A percentile compares a stretch with the other conserved stretches of the same genome.
Conservation (phyloP, 176 grass and related monocot species). For the Saccharum officinarum region DNA sequence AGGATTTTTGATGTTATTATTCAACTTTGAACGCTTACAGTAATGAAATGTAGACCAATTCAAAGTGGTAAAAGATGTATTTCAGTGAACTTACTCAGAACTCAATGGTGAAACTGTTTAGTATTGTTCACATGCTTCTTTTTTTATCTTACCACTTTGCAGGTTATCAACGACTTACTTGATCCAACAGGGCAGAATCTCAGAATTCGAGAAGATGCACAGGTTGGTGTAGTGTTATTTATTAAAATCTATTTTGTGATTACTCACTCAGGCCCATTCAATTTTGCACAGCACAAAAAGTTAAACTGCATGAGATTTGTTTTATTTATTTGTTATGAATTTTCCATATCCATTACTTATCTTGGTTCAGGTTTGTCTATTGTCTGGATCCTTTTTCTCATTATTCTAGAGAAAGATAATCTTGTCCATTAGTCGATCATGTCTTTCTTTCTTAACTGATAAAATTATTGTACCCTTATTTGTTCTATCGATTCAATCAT, state of each 20-base stretch:
- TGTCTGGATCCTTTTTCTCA: conserved; percentile 8
- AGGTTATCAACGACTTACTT: conserved; percentile 99
- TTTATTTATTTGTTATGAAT: conserved; percentile 5
- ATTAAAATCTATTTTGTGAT: conserved; percentile 19
- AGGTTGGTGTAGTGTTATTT: conserved; percentile 47
- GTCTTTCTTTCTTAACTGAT: not conserved
- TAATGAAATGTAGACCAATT: conserved; percentile 3
- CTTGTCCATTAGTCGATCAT: not conserved
- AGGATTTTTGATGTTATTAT: conserved; percentile 30
- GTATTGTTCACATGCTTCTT: not conserved
- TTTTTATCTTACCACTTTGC: conserved; percentile 35
- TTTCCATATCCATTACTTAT: conserved; percentile 5
- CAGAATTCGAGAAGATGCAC: conserved; percentile 92
- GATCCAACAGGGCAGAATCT: conserved; percentile 96
- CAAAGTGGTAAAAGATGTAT: conserved; percentile 17
- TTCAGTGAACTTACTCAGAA: not conserved
- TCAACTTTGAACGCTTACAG: not conserved
- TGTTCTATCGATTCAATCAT: conserved; percentile 39
- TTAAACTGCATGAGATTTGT: conserved; percentile 2
- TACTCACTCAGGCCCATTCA: not conserved
- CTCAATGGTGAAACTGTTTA: not conserved
- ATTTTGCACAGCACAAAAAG: not conserved
- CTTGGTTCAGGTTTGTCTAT: conserved; percentile 24
- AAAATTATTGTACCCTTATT: conserved; percentile 16
- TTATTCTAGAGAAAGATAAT: not conserved